A percentile compares a stretch with the other conserved stretches of the same genome.
Evolutionary conservation across 2,329 filamentous ascomycete genomes (phyloP).

Genomic region (Exophiala sp.): DNA sequence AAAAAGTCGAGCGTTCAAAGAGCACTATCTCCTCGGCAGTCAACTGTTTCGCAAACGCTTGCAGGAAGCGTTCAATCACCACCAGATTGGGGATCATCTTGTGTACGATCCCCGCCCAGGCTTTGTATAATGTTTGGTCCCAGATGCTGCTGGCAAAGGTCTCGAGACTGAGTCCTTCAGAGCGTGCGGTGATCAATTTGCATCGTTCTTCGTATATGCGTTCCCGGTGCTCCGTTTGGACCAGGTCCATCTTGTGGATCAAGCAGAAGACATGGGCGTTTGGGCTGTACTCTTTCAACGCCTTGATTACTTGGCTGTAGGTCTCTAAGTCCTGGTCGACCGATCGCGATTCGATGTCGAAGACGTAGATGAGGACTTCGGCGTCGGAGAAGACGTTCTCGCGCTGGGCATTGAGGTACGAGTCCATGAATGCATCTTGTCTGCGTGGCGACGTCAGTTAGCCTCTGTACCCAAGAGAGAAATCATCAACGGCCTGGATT

Average conservation of each 20-base stretch:
- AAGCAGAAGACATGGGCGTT: constrained; percentile 83
- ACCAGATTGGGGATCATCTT: constrained; percentile 90
- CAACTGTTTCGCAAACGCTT: constrained; percentile 74
- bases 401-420: constrained; percentile 91
- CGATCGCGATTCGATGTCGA: constrained; percentile 94
- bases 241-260: constrained; percentile 98
- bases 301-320: constrained; percentile 83
- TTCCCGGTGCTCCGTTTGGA: constrained; percentile 71
- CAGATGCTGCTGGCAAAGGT: constrained; percentile 96
- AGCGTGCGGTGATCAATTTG: constrained; percentile 68
- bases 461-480: too few species aligned
- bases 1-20: constrained; percentile 91
- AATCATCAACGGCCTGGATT: too few species aligned
- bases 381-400: constrained; percentile 91
- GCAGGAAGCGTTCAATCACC: constrained; percentile 79
- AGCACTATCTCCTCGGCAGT: constrained; percentile 90
- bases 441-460: too few species aligned
- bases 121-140: constrained; percentile 97
- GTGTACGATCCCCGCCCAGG: constrained; percentile 97
- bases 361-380: constrained; percentile 89
- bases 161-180: constrained; percentile 66
- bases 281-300: constrained; percentile 77
- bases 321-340: constrained; percentile 88
- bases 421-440: constrained; percentile 98
- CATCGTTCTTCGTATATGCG: constrained; percentile 80